These are phyloP conservation scores for Pisolithus microcarpus DNA, from an alignment of 768 basidiomycete genomes.

Conservation along the genomic window DNA sequence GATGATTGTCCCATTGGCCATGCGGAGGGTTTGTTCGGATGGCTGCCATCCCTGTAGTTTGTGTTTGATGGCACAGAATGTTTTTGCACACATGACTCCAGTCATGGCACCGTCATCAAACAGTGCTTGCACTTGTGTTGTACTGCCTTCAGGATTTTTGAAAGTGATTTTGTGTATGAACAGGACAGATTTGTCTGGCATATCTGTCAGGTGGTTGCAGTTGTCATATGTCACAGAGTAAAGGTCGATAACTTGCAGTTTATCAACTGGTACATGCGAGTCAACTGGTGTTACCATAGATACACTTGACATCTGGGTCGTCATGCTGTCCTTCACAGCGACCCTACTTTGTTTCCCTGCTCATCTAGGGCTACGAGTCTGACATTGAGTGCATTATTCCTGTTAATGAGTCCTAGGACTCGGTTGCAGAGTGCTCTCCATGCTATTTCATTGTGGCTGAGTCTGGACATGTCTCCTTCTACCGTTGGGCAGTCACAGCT, in stretches of 20 bases:
- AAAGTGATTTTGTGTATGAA: not conserved
- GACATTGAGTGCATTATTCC: not conserved
- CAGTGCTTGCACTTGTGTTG: not conserved
- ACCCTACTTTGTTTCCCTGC: not conserved
- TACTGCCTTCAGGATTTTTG: not conserved
- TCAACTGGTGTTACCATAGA: not conserved
- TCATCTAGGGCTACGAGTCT: not conserved
- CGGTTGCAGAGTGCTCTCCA: not conserved
- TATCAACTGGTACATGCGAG: not conserved
- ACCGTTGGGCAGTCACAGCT: not conserved
- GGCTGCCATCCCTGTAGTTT: not conserved
- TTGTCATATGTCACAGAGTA: not conserved
- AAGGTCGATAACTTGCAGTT: not conserved
- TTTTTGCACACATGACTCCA: not conserved
- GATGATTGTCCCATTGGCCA: slow-evolving; percentile 24
- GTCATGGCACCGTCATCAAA: not conserved
- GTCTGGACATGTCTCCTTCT: not conserved
- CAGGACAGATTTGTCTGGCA: not conserved
- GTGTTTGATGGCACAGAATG: not conserved
- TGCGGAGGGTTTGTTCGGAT: slow-evolving; percentile 11
- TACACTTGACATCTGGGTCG: not conserved
- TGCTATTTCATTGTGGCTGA: not conserved
- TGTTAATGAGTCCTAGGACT: not conserved
- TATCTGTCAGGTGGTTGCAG: not conserved
- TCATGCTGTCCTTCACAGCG: not conserved